These are phyloP conservation scores for Fusarium multiceps DNA, from an alignment of 2,329 filamentous ascomycete species.

Conservation along the genomic window DNA sequence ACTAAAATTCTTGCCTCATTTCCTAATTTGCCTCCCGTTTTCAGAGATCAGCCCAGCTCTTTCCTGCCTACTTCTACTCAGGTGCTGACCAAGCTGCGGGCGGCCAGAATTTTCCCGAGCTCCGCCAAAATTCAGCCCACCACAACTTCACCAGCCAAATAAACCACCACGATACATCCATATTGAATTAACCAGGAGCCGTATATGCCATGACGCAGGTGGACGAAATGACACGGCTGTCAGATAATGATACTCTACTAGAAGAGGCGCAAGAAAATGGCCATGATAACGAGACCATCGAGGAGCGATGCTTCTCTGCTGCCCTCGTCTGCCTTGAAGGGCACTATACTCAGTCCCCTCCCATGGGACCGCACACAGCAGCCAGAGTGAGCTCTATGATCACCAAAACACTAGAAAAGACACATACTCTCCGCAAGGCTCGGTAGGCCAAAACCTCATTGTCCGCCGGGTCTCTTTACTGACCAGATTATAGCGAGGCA, in stretches of 20 bases:
- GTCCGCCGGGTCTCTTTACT: constrained; percentile 8
- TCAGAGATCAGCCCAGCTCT: neutral
- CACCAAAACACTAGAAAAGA: constrained; percentile 71
- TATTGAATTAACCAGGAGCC: constrained; percentile 2
- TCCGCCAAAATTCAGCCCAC: constrained; percentile 39
- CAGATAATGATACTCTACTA: constrained; percentile 40
- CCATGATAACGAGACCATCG: constrained; percentile 62
- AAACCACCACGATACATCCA: constrained; percentile 19
- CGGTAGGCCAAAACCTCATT: constrained; percentile 56
- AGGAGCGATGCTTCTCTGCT: constrained; percentile 71
- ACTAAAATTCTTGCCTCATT: neutral
- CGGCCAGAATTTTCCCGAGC: constrained; percentile 44
- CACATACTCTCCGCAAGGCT: constrained; percentile 69
- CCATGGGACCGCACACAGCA: constrained; percentile 67
- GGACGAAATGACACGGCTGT: constrained; percentile 44
- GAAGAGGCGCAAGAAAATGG: constrained; percentile 34
- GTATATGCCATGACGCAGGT: constrained; percentile 27
- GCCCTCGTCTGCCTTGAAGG: constrained; percentile 71
- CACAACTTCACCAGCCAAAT: constrained; percentile 29
- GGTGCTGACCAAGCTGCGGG: constrained; percentile 43
- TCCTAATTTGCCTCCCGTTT: neutral
- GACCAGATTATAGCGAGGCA: constrained; percentile 60
- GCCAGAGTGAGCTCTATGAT: constrained; percentile 68
- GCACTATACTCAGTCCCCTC: constrained; percentile 67
- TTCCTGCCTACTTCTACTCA: neutral